Evolutionary conservation across 257 asterid species (phyloP), one percentile per base, ranked within the genome.

Genomic region (Ehretia macrophylla): DNA sequence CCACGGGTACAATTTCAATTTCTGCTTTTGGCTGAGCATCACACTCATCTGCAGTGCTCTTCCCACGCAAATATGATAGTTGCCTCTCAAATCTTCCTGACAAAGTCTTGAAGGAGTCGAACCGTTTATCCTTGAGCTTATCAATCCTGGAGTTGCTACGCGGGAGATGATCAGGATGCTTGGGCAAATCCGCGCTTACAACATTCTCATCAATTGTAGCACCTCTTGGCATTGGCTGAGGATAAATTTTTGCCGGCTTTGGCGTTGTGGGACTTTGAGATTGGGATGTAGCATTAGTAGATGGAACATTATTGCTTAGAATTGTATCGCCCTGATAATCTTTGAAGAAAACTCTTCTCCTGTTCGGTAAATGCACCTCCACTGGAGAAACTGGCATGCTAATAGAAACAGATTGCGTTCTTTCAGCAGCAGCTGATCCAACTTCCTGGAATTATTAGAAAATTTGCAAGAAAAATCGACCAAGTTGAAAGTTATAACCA

Each of bases 31-130:
- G 62, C 27, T 67, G 78, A 66, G 73, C 5, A 47, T 60, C 58
- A n/a, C 59, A 20, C 5, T 72, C 80, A 17, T 60, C 65, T 58
- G 62, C 72, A 18, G 48, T 32, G 47, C 82, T 42, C 68, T 54
- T 75, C 21, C 94, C 81, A 0, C 83, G 77, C 35, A 87, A 51
- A 42, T 72, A 71, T 10, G 96, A 77, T 13, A 85, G 4, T 16
- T 87, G 90, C 16, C 93, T 76, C 79, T 90, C 97, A 16, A 85
- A 79, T 35, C 67, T 77, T 5, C 93, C 95, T 0, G 95, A 87
- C 88, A 90, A 85, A 45, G 96, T 87, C 70, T 83, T 90, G 87
- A 87, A 85, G 21, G 91, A 76, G 73, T 90, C 84, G 23, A 68
- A 90, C 53, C 89, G 75, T 38, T 61, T 69, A 32, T 90, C 90